phyloP scores from a whole-genome alignment of 192 early-diverging fungal species.

The Umbelopsis vinacea region DNA sequence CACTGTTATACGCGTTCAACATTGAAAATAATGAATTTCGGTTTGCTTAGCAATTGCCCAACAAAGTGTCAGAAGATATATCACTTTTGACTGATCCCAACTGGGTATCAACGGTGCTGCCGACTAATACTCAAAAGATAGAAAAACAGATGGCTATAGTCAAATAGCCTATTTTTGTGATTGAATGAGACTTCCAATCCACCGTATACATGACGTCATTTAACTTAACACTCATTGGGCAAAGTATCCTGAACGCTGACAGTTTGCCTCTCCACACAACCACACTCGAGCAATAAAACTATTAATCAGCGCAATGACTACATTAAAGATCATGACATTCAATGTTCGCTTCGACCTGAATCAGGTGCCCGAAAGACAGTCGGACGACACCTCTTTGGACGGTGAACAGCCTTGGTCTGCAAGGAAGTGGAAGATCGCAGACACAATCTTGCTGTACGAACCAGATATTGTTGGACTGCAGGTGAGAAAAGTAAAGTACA shows the following conservation, averaged over 20 bases:
- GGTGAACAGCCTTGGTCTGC: slow-evolving; percentile 42
- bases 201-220: too few relatives aligned
- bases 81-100: slow-evolving; percentile 61
- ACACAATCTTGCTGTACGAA: slow-evolving; percentile 37
- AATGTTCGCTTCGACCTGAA: slow-evolving; percentile 36
- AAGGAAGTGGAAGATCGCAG: slow-evolving; percentile 40
- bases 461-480: slow-evolving; percentile 44
- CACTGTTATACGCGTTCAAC: background rate
- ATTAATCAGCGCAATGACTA: background rate
- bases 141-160: background rate
- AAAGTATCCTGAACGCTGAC: background rate
- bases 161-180: background rate
- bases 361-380: background rate
- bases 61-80: slow-evolving; percentile 51
- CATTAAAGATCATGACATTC: slow-evolving; percentile 34
- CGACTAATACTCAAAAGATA: slow-evolving; percentile 12
- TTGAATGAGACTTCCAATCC: too few relatives aligned
- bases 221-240: too few relatives aligned
- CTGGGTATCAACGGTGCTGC: slow-evolving; percentile 59
- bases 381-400: background rate
- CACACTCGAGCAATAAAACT: background rate
- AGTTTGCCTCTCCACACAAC: background rate
- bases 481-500: slow-evolving; percentile 18
- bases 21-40: background rate
- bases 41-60: slow-evolving; percentile 42